phyloP scores from a whole-genome alignment of 495 filamentous ascomycete genomes.

The Trichoderma virens region DNA sequence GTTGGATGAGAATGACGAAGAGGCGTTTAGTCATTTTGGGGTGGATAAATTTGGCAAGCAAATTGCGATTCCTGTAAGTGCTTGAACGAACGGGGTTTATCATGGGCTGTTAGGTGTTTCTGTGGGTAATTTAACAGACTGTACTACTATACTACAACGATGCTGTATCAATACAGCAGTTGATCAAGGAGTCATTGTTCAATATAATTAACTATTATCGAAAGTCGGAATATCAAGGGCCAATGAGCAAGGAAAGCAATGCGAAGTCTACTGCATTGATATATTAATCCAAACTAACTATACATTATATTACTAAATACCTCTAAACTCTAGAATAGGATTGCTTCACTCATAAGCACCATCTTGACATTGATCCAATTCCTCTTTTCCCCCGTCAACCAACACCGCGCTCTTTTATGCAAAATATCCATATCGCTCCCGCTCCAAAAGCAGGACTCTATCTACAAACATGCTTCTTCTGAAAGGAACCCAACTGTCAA shows the following conservation, averaged over 20 bases:
- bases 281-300: not conserved
- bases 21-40: slow-evolving; percentile 44
- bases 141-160: not conserved
- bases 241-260: too few relatives aligned
- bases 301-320: not conserved
- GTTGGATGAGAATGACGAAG: slow-evolving; percentile 40
- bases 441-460: not conserved
- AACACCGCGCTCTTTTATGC: slow-evolving; percentile 4
- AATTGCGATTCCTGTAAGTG: slow-evolving; percentile 8
- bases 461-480: not conserved
- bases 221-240: too few relatives aligned
- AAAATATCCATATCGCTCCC: not conserved
- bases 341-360: slow-evolving; percentile 1
- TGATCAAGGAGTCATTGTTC: too few relatives aligned
- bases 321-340: not conserved
- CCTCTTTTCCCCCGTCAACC: not conserved
- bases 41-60: slow-evolving; percentile 25
- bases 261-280: not conserved
- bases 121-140: not conserved
- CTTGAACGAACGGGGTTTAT: not conserved
- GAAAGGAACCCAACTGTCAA: not conserved
- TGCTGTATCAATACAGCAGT: too few relatives aligned
- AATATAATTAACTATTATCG: too few relatives aligned
- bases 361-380: not conserved
- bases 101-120: not conserved